Evolutionary conservation across 139 green algal genomes (phyloP).

Genomic region (Haematococcus lacustris): DNA sequence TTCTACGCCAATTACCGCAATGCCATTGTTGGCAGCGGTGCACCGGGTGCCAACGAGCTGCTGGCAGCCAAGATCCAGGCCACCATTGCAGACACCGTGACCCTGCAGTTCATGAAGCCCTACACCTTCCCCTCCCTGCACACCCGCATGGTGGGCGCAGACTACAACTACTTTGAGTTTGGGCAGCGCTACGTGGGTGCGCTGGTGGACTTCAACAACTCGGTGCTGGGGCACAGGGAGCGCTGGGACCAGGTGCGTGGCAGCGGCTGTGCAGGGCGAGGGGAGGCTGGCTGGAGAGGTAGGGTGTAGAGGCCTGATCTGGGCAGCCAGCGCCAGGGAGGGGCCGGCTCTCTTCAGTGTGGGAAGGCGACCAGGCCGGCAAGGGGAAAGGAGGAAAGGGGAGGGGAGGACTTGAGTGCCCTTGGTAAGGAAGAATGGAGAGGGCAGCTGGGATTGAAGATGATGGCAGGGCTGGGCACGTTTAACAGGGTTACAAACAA

Average conservation of each 20-base stretch:
- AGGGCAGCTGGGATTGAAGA: too few relatives aligned
- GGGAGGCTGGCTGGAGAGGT: too few relatives aligned
- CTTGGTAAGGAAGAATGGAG: too few relatives aligned
- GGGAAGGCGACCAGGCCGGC: too few relatives aligned
- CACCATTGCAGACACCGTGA: constrained; percentile 48
- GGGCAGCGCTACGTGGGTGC: constrained; percentile 85
- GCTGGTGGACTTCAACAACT: constrained; percentile 88
- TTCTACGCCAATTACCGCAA: constrained; percentile 85
- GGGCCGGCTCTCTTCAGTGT: too few relatives aligned
- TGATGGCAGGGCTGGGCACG: too few relatives aligned
- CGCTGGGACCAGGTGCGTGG: constrained; percentile 40
- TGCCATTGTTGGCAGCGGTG: constrained; percentile 50
- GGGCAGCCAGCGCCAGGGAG: too few relatives aligned
- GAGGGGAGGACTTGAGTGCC: too few relatives aligned
- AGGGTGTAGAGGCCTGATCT: too few relatives aligned
- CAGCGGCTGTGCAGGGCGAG: too few relatives aligned
- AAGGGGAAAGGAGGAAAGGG: too few relatives aligned
- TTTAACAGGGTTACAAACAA: too few relatives aligned
- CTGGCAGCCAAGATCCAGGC: constrained; percentile 54
- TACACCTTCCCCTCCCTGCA: constrained; percentile 92
- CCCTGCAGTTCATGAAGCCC: constrained; percentile 43
- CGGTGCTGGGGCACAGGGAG: constrained; percentile 63
- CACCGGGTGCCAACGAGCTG: constrained; percentile 41
- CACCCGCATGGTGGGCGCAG: constrained; percentile 71
- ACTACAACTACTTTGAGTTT: constrained; percentile 94